Evolutionary conservation across 2,329 filamentous ascomycete genomes (phyloP).

Genomic region (Aspergillus fumigatus): DNA sequence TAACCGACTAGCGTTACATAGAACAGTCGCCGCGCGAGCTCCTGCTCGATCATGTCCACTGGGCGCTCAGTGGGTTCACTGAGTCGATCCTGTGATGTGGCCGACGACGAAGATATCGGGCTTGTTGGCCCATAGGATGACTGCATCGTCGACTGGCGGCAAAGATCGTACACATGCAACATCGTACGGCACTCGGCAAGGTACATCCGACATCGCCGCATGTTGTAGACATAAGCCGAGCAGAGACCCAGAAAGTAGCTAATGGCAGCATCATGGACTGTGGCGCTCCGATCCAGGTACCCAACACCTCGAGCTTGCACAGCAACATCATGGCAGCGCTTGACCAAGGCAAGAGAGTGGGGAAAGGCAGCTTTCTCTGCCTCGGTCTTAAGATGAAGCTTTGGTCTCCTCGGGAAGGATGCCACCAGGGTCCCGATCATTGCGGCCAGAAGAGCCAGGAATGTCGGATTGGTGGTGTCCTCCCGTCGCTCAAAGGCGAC

Average conservation of each 20-base stretch:
- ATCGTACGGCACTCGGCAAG: conserved; percentile 43
- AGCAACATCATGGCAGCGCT: conserved; percentile 41
- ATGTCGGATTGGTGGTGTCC: conserved; percentile 38
- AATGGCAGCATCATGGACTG: conserved; percentile 42
- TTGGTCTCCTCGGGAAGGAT: conserved; percentile 43
- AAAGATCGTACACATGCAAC: conserved; percentile 38
- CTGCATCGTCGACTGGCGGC: conserved; percentile 18
- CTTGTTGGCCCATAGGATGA: conserved; percentile 16
- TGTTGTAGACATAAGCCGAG: conserved; percentile 37
- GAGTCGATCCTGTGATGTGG: conserved; percentile 18
- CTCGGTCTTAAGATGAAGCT: conserved; percentile 36
- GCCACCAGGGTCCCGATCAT: conserved; percentile 44
- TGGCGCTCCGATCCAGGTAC: conserved; percentile 40
- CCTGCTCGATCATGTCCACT: conserved; percentile 38
- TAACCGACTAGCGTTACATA: conserved; percentile 77
- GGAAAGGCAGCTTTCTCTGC: conserved; percentile 36
- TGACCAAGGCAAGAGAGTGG: conserved; percentile 41
- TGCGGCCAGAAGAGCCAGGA: conserved; percentile 41
- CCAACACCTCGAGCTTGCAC: conserved; percentile 42
- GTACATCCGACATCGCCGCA: conserved; percentile 38
- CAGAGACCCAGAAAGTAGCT: conserved; percentile 43
- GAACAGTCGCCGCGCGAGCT: conserved; percentile 61
- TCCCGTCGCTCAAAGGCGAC: conserved; percentile 40
- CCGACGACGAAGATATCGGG: conserved; percentile 20
- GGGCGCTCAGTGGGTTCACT: conserved; percentile 13